Base-by-base conservation (phyloP, 495 filamentous ascomycete genomes). In the Aeminium ludgeri region DNA sequence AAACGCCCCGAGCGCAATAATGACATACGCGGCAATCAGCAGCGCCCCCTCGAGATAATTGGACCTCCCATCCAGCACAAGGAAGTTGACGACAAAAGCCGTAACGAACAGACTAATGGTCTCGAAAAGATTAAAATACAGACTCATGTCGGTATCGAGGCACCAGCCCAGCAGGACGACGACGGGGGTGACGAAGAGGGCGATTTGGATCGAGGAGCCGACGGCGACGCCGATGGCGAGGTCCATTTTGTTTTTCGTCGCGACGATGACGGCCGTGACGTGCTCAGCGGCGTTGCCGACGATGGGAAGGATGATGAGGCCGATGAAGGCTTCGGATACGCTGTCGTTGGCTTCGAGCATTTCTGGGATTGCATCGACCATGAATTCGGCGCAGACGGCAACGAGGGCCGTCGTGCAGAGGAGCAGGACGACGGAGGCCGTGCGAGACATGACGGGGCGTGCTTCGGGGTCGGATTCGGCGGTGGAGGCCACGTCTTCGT, bases 201-300 rank as follows among this genome's bases (percentile, higher is more conserved):
- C 82, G 64, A 80, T 78, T 59, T 93, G 86, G 54, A 94, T 91
- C 48, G 78, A 85, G 36, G 73, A 80, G 11, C 86, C 86, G 15
- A 93, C 75, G 3, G 85, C 85, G 19, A 93, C 82, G 50, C 82
- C 85, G 47, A 94, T 91, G 0, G 86, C 78, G 20, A 92, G 65
- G 64, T 94, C 85, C 85, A 93, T 91, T 65, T 94, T 94, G 63
- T 93, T 92, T 66, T 92, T 94, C 47, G 72, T 69, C 5, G 86
- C 85, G 6, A 92, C 84, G 19, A 74, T 81, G 29, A 93, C 80
- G 1, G 86, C 82, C 1, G 84, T 92, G 6, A 89, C 80, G 65
- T 93, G 85, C 64, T 93, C 85, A 0, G 85, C 86, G 0, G 86
- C 85, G 49, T 93, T 94, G 41, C 85, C 83, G 10, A 94, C 82